Base-by-base conservation (phyloP, 2,329 filamentous ascomycete genomes). In the Paecilomyces variotii region DNA sequence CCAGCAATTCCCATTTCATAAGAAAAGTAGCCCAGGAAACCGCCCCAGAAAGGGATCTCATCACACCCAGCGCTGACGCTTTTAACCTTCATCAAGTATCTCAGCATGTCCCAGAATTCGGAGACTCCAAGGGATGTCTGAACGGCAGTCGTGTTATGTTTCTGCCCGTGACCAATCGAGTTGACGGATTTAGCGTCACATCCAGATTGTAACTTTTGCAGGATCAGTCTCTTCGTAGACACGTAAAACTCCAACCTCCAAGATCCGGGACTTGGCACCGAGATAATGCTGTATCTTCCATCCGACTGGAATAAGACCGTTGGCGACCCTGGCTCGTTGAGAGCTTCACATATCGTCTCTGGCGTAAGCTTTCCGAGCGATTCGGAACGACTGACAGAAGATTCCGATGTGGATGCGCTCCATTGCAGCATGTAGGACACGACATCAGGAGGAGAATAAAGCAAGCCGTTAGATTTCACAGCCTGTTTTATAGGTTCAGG, bases 1-100 rank as follows among this genome's bases (percentile, higher is more conserved):
- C 72, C 68, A 5, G 72, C 78, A 0, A 95, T 76, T 0, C 90
- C 90, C 69, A 91, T 84, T 71, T 96, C 91, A 61, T 96, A 96
- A 0, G 89, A 91, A 55, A 91, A 82, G 67, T 88, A 95, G 0
- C 91, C 91, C 75, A 96, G 84, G 60, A 96, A 86, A 0, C 91
- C 91, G 56, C 90, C 91, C 73, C 89, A 85, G 69, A 96, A 96
- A 0, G 89, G 78, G 24, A 76, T 67, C 1, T 73, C 62, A 3
- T 55, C 45, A 61, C 71, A 68, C 0, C 74, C 75, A 19, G 64
- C 65, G 19, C 63, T 61, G 9, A 78, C 68, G 56, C 67, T 74
- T 55, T 73, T 76, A 64, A 68, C 68, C n/a, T 74, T 68, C 66
- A 79, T 70, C 57, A 79, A 66, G 55, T 72, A 69, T 24, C 69